Evolutionary conservation across 2,329 filamentous ascomycete genomes (phyloP).

Genomic region (Dendryphion nanum): DNA sequence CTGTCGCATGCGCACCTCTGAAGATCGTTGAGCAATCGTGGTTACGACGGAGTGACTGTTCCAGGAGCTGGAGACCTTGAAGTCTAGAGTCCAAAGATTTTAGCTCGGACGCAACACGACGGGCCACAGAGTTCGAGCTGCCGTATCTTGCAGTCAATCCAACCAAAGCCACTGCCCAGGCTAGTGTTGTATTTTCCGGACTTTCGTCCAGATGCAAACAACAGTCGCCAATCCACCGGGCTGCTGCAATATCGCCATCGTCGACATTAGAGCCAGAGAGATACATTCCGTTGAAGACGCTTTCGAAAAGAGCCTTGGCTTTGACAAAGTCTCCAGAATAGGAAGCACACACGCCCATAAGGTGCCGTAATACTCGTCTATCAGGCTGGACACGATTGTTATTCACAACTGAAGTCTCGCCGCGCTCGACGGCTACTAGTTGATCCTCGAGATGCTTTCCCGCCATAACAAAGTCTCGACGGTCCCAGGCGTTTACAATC

Average conservation of each 20-base stretch:
- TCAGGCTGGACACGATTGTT: slow-evolving; percentile 21
- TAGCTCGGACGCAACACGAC: no score
- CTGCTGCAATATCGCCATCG: slow-evolving; percentile 33
- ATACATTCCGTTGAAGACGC: slow-evolving; percentile 22
- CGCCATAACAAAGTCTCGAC: slow-evolving; percentile 17
- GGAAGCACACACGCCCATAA: slow-evolving; percentile 27
- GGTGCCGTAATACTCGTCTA: slow-evolving; percentile 22
- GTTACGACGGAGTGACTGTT: no score
- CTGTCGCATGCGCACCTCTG: no score
- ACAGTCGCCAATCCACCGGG: slow-evolving; percentile 32
- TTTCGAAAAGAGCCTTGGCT: slow-evolving; percentile 29
- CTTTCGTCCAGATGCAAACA: slow-evolving; percentile 29
- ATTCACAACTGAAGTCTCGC: slow-evolving; percentile 15
- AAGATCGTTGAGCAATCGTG: no score
- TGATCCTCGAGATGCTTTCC: slow-evolving; percentile 21
- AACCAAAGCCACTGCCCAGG: no score
- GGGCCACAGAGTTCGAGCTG: no score
- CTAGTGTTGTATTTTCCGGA: slow-evolving; percentile 23
- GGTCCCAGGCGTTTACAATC: slow-evolving; percentile 20
- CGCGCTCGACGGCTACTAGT: slow-evolving; percentile 23
- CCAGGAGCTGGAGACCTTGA: no score
- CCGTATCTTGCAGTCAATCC: no score
- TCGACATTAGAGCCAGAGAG: slow-evolving; percentile 19
- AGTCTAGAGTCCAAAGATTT: no score
- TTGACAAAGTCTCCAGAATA: slow-evolving; percentile 25